phyloP scores from a whole-genome alignment of 192 early-diverging fungal genomes.

The Backusella macrospora region DNA sequence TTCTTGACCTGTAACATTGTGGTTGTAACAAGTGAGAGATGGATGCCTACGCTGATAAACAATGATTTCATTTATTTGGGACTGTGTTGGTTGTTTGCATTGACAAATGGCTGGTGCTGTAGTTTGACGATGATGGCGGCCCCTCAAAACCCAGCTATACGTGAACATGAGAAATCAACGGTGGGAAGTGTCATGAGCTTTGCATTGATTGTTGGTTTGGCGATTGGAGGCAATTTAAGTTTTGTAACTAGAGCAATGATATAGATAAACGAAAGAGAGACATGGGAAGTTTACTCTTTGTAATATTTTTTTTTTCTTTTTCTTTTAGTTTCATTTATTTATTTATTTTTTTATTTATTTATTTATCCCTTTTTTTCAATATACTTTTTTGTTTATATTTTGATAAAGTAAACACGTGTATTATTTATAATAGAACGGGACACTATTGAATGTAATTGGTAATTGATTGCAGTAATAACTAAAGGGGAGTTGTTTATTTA shows the following conservation, averaged over 20 bases:
- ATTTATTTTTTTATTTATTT: neutral
- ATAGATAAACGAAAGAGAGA: neutral
- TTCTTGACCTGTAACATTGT: slow-evolving; percentile 49
- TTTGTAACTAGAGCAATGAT: slow-evolving; percentile 49
- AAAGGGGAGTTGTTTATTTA: neutral
- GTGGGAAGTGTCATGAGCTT: slow-evolving; percentile 70
- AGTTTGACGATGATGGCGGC: slow-evolving; percentile 67
- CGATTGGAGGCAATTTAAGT: slow-evolving; percentile 62
- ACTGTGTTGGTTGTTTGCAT: slow-evolving; percentile 58
- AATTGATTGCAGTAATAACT: slow-evolving; percentile 8
- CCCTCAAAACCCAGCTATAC: slow-evolving; percentile 37
- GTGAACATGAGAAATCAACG: slow-evolving; percentile 37
- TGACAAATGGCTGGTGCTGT: slow-evolving; percentile 69
- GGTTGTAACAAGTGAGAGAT: neutral
- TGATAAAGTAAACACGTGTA: slow-evolving; percentile 11
- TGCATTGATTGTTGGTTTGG: slow-evolving; percentile 65
- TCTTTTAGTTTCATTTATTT: too few relatives aligned
- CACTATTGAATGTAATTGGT: slow-evolving; percentile 1
- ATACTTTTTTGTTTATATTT: slow-evolving; percentile 14
- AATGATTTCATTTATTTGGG: slow-evolving; percentile 55
- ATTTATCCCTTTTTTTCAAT: slow-evolving; percentile 1
- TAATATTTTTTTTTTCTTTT: too few relatives aligned
- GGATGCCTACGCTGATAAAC: slow-evolving; percentile 44
- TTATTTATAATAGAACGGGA: slow-evolving; percentile 12
- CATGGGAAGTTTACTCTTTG: neutral